phyloP scores from a whole-genome alignment of 2,329 filamentous ascomycete genomes.

The Trichoderma sp. region DNA sequence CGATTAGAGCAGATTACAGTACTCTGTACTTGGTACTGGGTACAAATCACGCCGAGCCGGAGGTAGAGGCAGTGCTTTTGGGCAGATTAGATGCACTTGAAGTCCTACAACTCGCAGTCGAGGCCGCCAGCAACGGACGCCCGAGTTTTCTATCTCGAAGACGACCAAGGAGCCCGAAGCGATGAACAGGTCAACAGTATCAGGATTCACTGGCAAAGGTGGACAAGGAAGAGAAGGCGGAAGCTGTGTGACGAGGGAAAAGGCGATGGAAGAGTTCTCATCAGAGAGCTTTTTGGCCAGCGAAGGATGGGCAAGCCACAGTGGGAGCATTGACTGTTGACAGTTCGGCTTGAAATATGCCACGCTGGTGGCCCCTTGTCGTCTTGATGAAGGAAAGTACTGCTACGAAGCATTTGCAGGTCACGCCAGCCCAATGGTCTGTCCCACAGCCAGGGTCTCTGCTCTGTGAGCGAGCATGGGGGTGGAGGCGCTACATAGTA shows the following conservation, averaged over 20 bases:
- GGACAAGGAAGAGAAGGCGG: background rate
- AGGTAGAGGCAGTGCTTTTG: background rate
- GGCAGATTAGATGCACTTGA: background rate
- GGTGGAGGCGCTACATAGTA: constrained; percentile 16
- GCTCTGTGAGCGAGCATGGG: constrained; percentile 15
- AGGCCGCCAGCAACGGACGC: background rate
- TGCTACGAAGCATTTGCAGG: constrained; percentile 15
- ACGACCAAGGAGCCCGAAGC: background rate
- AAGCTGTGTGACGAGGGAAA: constrained; percentile 6
- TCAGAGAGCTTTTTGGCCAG: constrained; percentile 1
- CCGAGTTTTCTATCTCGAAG: background rate
- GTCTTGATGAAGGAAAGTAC: constrained; percentile 12
- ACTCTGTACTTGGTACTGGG: constrained; percentile 1
- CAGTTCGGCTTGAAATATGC: constrained; percentile 16
- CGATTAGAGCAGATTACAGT: constrained; percentile 3
- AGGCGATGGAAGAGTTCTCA: constrained; percentile 8
- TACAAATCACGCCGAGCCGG: background rate
- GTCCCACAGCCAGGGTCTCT: constrained; percentile 13
- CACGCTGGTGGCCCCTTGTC: constrained; percentile 12
- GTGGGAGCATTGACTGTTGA: constrained; percentile 17
- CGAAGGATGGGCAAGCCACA: constrained; percentile 17
- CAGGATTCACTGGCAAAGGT: constrained; percentile 5
- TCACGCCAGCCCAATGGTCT: constrained; percentile 19
- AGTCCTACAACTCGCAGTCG: constrained; percentile 6
- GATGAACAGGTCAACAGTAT: background rate